Evolutionary conservation across 805 yeast species (phyloP).

Genomic region (Metschnikowia cerradonensis): DNA sequence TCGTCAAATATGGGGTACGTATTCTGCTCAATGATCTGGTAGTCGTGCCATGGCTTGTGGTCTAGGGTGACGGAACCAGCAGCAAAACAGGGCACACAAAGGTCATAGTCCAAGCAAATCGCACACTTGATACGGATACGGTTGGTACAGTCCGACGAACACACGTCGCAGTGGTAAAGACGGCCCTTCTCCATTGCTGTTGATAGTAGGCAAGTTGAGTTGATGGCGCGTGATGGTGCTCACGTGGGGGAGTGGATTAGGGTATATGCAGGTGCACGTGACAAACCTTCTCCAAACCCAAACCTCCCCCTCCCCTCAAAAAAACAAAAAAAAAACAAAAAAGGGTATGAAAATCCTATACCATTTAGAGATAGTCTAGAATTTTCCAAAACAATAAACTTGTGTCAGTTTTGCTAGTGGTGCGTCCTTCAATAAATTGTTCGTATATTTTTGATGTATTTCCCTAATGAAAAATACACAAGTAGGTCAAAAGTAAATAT

Average conservation of each 20-base stretch:
- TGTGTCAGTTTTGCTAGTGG: no score
- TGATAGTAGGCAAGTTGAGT: neutral
- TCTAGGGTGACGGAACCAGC: constrained; percentile 74
- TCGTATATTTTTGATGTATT: no score
- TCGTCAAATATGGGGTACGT: constrained; percentile 86
- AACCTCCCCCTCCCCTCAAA: no score
- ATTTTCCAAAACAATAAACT: no score
- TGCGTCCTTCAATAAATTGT: no score
- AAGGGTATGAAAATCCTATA: no score
- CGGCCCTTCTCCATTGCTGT: constrained; percentile 36
- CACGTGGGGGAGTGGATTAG: neutral
- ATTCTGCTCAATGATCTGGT: constrained; percentile 87
- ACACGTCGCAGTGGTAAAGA: constrained; percentile 85
- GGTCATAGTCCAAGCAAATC: constrained; percentile 85
- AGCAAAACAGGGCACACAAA: constrained; percentile 97
- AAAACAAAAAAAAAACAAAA: no score
- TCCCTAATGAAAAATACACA: no score
- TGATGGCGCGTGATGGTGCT: constrained; percentile 4
- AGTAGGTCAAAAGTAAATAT: no score
- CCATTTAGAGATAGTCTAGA: no score
- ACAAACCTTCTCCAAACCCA: neutral
- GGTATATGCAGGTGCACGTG: neutral
- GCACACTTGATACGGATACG: constrained; percentile 91
- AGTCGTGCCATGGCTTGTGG: constrained; percentile 94
- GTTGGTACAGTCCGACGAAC: constrained; percentile 93